These are phyloP conservation scores for Pezicula carpinea DNA, from an alignment of 2,329 filamentous ascomycete genomes.

Conservation along the genomic window DNA sequence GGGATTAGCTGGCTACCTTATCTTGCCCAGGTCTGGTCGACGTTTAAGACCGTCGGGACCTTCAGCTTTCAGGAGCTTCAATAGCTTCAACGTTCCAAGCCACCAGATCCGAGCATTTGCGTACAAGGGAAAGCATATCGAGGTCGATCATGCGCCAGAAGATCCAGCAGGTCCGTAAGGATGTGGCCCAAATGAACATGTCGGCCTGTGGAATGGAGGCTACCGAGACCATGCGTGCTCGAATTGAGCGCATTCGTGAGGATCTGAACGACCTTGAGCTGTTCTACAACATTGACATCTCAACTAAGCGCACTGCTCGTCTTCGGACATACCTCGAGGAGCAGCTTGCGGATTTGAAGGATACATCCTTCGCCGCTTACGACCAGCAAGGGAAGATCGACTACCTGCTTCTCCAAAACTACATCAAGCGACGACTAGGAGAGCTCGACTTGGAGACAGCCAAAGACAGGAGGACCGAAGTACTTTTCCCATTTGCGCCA, in stretches of 20 bases:
- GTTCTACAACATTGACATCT: slow-evolving; percentile 46
- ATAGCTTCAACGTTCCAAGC: too few species aligned
- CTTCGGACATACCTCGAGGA: slow-evolving; percentile 37
- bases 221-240: slow-evolving; percentile 33
- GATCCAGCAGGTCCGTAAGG: slow-evolving; percentile 6
- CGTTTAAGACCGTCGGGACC: too few species aligned
- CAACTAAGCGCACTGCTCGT: slow-evolving; percentile 33
- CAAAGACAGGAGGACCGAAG: slow-evolving; percentile 32
- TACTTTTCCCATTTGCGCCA: slow-evolving; percentile 40
- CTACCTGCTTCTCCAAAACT: slow-evolving; percentile 45
- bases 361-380: slow-evolving; percentile 31
- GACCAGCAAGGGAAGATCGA: slow-evolving; percentile 43
- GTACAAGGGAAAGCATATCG: too few species aligned
- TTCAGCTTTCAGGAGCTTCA: too few species aligned
- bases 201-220: neutral
- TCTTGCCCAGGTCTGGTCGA: too few species aligned
- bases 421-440: slow-evolving; percentile 29
- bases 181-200: slow-evolving; percentile 9
- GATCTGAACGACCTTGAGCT: slow-evolving; percentile 42
- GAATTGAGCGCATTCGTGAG: slow-evolving; percentile 37
- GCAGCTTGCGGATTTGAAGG: slow-evolving; percentile 35
- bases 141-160: slow-evolving; percentile 1
- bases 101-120: too few species aligned
- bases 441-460: slow-evolving; percentile 35
- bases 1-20: too few species aligned